phyloP scores from a whole-genome alignment of 2,329 filamentous ascomycete species.

The Orbilia quercus region DNA sequence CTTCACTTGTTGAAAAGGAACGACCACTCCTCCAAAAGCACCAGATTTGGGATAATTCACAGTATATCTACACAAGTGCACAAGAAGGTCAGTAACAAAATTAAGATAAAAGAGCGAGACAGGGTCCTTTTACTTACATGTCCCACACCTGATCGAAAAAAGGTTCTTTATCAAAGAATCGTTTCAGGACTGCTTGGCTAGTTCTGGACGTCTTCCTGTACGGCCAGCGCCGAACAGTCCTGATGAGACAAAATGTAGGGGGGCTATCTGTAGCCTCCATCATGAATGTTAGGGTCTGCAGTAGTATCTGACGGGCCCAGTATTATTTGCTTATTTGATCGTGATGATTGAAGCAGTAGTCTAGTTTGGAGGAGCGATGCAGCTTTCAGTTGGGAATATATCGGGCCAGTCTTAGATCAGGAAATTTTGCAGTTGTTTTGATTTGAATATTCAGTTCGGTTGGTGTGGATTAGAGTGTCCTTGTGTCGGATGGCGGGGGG shows the following conservation, averaged over 20 bases:
- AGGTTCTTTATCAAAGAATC: conserved; percentile 59
- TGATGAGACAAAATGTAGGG: conserved; percentile 34
- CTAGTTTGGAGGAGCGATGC: neutral
- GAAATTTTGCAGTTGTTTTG: no score
- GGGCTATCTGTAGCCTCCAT: conserved; percentile 1
- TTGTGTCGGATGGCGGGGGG: no score
- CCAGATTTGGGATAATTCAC: conserved; percentile 55
- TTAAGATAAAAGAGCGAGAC: no score
- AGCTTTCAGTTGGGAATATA: no score
- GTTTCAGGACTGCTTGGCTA: conserved; percentile 57
- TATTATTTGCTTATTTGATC: neutral
- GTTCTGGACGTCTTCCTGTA: conserved; percentile 57
- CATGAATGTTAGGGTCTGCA: neutral
- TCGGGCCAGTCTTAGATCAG: no score
- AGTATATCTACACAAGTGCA: conserved; percentile 13
- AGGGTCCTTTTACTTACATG: conserved; percentile 50
- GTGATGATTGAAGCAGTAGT: no score
- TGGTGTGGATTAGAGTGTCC: no score
- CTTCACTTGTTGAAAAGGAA: conserved; percentile 56
- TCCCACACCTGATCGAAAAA: conserved; percentile 59
- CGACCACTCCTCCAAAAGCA: conserved; percentile 52
- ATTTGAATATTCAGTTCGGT: no score
- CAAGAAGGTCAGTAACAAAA: neutral
- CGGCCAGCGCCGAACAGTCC: conserved; percentile 58
- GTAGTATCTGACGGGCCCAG: no score